A percentile compares a stretch with the other conserved stretches of the same genome.
Evolutionary conservation across 495 filamentous ascomycete genomes (phyloP).

Genomic region (Glarea lozoyensis): DNA sequence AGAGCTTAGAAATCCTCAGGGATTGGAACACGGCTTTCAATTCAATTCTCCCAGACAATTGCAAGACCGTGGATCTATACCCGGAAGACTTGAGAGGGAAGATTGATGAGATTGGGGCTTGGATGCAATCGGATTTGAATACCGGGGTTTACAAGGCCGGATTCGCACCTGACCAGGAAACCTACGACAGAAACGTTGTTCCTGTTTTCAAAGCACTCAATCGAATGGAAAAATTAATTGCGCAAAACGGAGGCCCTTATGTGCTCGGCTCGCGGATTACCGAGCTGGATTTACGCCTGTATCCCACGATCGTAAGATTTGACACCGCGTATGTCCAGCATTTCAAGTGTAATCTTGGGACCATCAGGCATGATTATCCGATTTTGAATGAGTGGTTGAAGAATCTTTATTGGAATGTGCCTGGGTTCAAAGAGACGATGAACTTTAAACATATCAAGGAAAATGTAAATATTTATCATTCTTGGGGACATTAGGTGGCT

Average conservation of each 20-base stretch:
- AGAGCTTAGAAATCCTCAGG: no score
- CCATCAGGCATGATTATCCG: conserved; percentile 73
- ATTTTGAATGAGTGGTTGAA: conserved; percentile 65
- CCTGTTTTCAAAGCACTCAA: conserved; percentile 67
- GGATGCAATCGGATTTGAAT: conserved; percentile 80
- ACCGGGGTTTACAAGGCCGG: conserved; percentile 67
- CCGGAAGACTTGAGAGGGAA: conserved; percentile 46
- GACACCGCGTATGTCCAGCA: conserved; percentile 86
- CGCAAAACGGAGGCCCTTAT: conserved; percentile 45
- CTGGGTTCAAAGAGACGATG: conserved; percentile 55
- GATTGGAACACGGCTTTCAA: no score
- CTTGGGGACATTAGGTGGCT: no score
- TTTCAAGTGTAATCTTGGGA: conserved; percentile 85
- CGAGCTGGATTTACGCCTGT: conserved; percentile 70
- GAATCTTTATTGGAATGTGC: conserved; percentile 59
- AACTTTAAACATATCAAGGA: conserved; percentile 54
- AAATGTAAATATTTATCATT: conserved; percentile 39
- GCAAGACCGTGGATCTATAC: no score
- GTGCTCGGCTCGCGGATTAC: conserved; percentile 64
- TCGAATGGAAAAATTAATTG: conserved; percentile 56
- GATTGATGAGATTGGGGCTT: conserved; percentile 71
- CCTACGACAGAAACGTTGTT: conserved; percentile 62
- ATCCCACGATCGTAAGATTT: conserved; percentile 77
- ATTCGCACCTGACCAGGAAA: conserved; percentile 54
- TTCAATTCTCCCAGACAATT: no score